These are phyloP conservation scores for Lactarius psammicola DNA, from an alignment of 768 basidiomycete genomes.

Conservation along the genomic window DNA sequence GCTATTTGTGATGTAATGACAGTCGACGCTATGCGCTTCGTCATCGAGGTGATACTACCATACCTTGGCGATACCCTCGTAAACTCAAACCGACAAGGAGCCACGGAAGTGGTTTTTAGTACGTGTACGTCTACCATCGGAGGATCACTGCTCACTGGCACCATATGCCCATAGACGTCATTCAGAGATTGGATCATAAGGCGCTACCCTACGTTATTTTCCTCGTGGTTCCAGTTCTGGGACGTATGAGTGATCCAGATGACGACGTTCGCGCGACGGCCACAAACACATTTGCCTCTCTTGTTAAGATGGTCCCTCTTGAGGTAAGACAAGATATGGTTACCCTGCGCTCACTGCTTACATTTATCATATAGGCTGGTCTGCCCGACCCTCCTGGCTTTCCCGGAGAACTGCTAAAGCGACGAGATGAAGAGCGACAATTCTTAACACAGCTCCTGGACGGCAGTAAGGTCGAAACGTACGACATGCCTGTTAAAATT, in stretches of 20 bases:
- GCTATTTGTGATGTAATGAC: slow-evolving; percentile 87
- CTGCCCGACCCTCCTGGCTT: slow-evolving; percentile 96
- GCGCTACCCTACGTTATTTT: slow-evolving; percentile 96
- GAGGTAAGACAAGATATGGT: slow-evolving; percentile 55
- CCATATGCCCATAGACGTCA: slow-evolving; percentile 62
- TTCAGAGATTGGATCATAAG: slow-evolving; percentile 88
- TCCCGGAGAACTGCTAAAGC: slow-evolving; percentile 80
- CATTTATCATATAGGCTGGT: slow-evolving; percentile 67
- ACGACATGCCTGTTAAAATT: slow-evolving; percentile 80
- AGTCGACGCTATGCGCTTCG: slow-evolving; percentile 79
- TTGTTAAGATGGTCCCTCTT: slow-evolving; percentile 98
- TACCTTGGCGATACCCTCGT: slow-evolving; percentile 75
- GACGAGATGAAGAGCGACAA: slow-evolving; percentile 82
- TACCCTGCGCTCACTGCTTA: not conserved
- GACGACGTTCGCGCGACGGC: slow-evolving; percentile 90
- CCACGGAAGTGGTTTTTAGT: slow-evolving; percentile 90
- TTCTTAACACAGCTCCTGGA: slow-evolving; percentile 94
- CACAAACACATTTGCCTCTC: slow-evolving; percentile 95
- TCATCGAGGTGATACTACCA: slow-evolving; percentile 84
- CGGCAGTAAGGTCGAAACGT: slow-evolving; percentile 91
- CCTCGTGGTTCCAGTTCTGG: slow-evolving; percentile 92
- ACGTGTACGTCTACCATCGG: slow-evolving; percentile 38
- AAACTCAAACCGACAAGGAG: slow-evolving; percentile 80
- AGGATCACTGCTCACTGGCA: slow-evolving; percentile 24
- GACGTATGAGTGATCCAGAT: slow-evolving; percentile 94